These are phyloP conservation scores for Teratosphaeria zuluensis DNA, from an alignment of 2,329 filamentous ascomycete species.

Conservation along the genomic window DNA sequence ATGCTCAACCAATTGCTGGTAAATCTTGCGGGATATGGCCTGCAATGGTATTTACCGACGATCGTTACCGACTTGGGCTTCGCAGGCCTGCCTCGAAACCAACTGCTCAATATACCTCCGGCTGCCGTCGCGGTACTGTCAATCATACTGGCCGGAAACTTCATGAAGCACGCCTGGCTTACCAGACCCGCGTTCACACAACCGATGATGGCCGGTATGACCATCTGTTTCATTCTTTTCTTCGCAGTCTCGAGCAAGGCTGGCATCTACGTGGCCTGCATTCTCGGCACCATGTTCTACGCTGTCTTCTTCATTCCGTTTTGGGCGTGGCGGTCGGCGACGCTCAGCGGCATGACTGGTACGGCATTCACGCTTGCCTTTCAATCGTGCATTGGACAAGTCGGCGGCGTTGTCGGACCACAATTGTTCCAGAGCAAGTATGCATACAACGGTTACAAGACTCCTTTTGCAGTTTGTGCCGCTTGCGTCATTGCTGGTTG, in stretches of 20 bases:
- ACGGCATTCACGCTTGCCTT: too few relatives aligned
- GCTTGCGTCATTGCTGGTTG: constrained; percentile 27
- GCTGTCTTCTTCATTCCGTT: too few relatives aligned
- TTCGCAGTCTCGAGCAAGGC: constrained; percentile 29
- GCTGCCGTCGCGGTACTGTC: background rate
- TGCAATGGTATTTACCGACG: background rate
- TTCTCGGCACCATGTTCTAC: too few relatives aligned
- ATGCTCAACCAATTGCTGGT: background rate
- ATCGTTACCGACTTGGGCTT: background rate
- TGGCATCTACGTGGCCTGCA: constrained; percentile 8
- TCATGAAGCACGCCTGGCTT: constrained; percentile 32
- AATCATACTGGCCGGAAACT: constrained; percentile 21
- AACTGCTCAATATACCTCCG: background rate
- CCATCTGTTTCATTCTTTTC: constrained; percentile 37
- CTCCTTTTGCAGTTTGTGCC: constrained; percentile 29
- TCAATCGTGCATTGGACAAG: constrained; percentile 29
- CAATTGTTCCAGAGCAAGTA: constrained; percentile 36
- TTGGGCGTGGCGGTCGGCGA: too few relatives aligned
- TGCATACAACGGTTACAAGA: constrained; percentile 33
- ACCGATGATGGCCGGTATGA: constrained; percentile 32
- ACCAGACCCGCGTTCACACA: constrained; percentile 33
- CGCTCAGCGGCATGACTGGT: too few relatives aligned
- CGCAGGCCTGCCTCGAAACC: background rate
- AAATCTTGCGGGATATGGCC: background rate
- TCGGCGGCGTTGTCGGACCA: constrained; percentile 38